phyloP scores from a whole-genome alignment of 352 stramenopile genomes.

The Globisporangium paroecandrum region DNA sequence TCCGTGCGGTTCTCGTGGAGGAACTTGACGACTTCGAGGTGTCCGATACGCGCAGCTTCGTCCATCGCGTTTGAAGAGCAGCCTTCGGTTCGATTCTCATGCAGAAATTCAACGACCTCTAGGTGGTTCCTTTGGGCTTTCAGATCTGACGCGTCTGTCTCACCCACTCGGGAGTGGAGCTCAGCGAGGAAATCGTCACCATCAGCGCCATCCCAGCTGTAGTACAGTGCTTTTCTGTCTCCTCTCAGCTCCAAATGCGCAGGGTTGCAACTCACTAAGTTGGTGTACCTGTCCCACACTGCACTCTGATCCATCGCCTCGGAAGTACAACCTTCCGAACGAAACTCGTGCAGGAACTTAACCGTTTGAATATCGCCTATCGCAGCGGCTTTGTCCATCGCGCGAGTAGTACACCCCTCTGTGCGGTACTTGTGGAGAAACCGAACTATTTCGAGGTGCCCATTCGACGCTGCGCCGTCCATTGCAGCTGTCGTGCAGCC shows the following conservation, averaged over 20 bases:
- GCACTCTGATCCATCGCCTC: slow-evolving; percentile 1
- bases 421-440: slow-evolving; percentile 4
- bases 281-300: not conserved
- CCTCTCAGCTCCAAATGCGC: not conserved
- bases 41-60: not conserved
- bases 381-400: slow-evolving; percentile 6
- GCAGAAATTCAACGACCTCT: not conserved
- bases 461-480: not conserved
- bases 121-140: not conserved
- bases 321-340: not conserved
- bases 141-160: not conserved
- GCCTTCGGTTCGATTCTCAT: not conserved
- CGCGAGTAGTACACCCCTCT: not conserved
- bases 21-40: slow-evolving; percentile 4
- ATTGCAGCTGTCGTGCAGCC: slow-evolving; percentile 1
- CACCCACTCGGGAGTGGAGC: not conserved
- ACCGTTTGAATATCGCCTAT: not conserved
- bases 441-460: slow-evolving; percentile 1
- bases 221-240: not conserved
- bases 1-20: not conserved
- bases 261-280: not conserved
- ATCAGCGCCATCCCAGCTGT: not conserved
- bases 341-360: not conserved
- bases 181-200: not conserved
- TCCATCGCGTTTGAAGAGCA: slow-evolving; percentile 1